phyloP scores from a whole-genome alignment of 352 stramenopile species.

The Phytophthora citricola region DNA sequence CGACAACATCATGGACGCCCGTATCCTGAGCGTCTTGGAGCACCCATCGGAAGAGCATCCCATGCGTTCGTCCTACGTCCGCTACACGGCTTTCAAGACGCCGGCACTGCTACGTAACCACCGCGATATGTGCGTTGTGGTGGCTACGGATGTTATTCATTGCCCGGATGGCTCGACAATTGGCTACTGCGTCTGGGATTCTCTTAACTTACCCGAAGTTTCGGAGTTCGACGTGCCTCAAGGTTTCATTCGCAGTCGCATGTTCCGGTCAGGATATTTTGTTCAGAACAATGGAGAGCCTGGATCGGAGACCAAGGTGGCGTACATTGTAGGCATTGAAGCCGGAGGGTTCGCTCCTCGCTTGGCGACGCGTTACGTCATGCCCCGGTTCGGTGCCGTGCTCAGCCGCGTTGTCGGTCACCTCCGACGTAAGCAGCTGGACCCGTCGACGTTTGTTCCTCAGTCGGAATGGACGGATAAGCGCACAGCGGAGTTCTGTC shows the following conservation, averaged over 20 bases:
- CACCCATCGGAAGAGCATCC: conserved; percentile 37
- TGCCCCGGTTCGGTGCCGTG: conserved; percentile 43
- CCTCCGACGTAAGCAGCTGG: conserved; percentile 29
- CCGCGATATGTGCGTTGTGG: conserved; percentile 51
- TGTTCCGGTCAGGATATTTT: conserved; percentile 49
- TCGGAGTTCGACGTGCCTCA: conserved; percentile 44
- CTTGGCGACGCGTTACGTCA: conserved; percentile 39
- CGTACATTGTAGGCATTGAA: conserved; percentile 47
- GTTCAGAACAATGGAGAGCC: conserved; percentile 41
- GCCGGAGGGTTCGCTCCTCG: conserved; percentile 37
- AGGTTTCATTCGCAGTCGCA: conserved; percentile 44
- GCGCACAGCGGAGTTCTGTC: conserved; percentile 34
- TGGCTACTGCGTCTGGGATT: conserved; percentile 58
- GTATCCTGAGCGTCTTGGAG: conserved; percentile 45
- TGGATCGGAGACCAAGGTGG: conserved; percentile 36
- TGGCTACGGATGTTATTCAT: conserved; percentile 46
- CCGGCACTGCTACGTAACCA: conserved; percentile 39
- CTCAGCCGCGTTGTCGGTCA: conserved; percentile 39
- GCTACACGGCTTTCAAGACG: conserved; percentile 50
- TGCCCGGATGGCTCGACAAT: conserved; percentile 43
- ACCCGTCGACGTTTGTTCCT: conserved; percentile 37
- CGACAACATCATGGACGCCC: conserved; percentile 47
- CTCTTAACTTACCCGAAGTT: conserved; percentile 43
- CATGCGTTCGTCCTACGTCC: conserved; percentile 47
- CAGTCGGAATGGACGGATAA: conserved; percentile 43